These are phyloP conservation scores for Leishmania mexicana DNA, from an alignment of 208 protist genomes.

Conservation along the genomic window DNA sequence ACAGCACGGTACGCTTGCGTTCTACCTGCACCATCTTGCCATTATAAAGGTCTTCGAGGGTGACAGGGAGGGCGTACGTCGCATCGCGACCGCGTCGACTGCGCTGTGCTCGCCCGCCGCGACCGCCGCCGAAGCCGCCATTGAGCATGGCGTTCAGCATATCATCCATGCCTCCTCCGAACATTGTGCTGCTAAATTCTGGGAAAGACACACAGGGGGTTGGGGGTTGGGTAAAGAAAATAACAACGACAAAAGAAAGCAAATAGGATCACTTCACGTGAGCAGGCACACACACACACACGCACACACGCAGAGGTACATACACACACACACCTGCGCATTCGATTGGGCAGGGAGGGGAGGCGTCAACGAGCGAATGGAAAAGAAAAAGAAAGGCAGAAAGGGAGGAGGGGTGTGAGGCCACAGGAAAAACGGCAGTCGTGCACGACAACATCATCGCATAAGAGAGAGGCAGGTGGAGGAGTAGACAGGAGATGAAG, in stretches of 20 bases:
- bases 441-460: not conserved
- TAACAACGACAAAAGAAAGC: not conserved
- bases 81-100: constrained; percentile 30
- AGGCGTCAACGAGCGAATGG: not conserved
- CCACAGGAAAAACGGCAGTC: not conserved
- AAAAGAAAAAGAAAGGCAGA: not conserved
- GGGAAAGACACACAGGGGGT: not conserved
- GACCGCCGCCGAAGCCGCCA: constrained; percentile 15
- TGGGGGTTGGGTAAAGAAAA: not conserved
- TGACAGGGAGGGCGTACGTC: constrained; percentile 49
- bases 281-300: not conserved
- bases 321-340: not conserved
- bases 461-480: not conserved
- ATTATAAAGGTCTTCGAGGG: constrained; percentile 82
- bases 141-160: constrained; percentile 82
- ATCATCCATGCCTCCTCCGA: constrained; percentile 52
- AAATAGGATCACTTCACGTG: not conserved
- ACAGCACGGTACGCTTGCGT: constrained; percentile 48
- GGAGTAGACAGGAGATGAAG: not conserved
- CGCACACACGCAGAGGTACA: not conserved
- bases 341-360: not conserved
- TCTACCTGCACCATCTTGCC: constrained; percentile 64
- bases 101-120: constrained; percentile 22
- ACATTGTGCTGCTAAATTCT: constrained; percentile 29
- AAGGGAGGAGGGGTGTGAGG: not conserved